Conservation (phyloP, 768 basidiomycete genomes). For the Boletus patriciae region DNA sequence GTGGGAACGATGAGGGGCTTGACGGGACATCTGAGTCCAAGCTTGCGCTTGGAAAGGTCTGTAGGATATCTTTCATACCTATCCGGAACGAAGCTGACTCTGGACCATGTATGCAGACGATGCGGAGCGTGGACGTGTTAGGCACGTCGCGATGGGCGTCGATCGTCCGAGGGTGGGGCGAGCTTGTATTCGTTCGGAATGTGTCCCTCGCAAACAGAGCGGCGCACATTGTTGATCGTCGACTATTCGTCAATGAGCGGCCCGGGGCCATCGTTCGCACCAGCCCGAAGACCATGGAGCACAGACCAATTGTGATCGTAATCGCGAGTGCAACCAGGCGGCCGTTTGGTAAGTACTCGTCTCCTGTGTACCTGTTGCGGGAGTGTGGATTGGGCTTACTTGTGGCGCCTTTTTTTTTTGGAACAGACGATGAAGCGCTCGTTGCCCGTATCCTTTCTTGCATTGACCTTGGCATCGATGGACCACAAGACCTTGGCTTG, state of each 20-base stretch:
- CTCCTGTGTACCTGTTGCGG: neutral
- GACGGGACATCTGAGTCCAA: neutral
- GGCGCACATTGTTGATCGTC: conserved; percentile 1
- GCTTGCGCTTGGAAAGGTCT: conserved; percentile 5
- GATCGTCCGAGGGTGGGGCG: conserved; percentile 3
- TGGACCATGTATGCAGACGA: neutral
- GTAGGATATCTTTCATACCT: neutral
- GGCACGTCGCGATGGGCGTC: neutral
- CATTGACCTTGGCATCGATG: conserved; percentile 2
- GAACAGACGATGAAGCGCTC: conserved; percentile 12
- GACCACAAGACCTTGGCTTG: conserved; percentile 14
- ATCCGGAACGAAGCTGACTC: neutral
- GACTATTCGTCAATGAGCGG: neutral
- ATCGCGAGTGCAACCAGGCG: neutral
- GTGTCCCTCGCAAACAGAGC: neutral
- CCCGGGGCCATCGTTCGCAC: conserved; percentile 1
- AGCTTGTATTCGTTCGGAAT: neutral
- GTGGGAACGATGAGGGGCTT: neutral
- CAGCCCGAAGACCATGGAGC: neutral
- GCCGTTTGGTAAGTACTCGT: conserved; percentile 15
- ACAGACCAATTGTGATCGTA: conserved; percentile 6
- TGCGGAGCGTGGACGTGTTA: neutral
- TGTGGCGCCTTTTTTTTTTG: neutral
- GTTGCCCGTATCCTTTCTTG: conserved; percentile 5
- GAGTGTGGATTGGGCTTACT: neutral